Percentiles rank a stretch among this genome's conserved stretches.
Conservation (phyloP, 495 filamentous ascomycete genomes). For the Neurospora tetrasperma region DNA sequence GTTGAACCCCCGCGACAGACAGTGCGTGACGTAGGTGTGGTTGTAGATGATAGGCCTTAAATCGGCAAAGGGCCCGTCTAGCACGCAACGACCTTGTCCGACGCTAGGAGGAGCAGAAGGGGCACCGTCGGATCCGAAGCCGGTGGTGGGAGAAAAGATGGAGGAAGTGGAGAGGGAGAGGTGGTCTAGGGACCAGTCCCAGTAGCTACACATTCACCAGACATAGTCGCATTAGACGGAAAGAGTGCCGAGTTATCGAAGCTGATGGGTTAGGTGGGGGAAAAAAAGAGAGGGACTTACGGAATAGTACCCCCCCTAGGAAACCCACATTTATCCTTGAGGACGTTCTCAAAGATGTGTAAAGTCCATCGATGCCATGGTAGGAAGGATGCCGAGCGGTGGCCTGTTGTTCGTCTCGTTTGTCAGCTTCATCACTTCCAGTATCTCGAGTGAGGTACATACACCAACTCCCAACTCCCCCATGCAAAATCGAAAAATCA, state of each 20-base stretch:
- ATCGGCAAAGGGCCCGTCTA: not conserved
- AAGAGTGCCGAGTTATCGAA: too few relatives aligned
- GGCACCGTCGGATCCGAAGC: not conserved
- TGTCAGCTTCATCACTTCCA: not conserved
- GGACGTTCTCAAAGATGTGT: not conserved
- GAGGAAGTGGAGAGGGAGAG: not conserved
- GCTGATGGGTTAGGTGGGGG: too few relatives aligned
- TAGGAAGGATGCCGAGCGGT: not conserved
- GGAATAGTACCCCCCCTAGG: not conserved
- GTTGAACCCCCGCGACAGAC: not conserved
- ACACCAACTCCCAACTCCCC: conserved; percentile 1
- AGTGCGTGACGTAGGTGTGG: conserved; percentile 4
- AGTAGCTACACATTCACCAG: not conserved
- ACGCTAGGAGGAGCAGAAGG: not conserved
- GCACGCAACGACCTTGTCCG: not conserved
- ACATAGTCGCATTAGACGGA: too few relatives aligned
- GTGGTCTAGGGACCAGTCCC: conserved; percentile 5
- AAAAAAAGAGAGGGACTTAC: not conserved
- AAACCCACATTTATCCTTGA: conserved; percentile 2
- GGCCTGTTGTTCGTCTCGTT: not conserved
- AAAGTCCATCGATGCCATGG: not conserved
- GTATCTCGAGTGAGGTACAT: not conserved
- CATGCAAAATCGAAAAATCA: conserved; percentile 1
- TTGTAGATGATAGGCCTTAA: not conserved
- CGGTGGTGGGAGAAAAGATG: not conserved